Evolutionary conservation across 495 filamentous ascomycete genomes (phyloP).

Genomic region (Oidiodendron maius): DNA sequence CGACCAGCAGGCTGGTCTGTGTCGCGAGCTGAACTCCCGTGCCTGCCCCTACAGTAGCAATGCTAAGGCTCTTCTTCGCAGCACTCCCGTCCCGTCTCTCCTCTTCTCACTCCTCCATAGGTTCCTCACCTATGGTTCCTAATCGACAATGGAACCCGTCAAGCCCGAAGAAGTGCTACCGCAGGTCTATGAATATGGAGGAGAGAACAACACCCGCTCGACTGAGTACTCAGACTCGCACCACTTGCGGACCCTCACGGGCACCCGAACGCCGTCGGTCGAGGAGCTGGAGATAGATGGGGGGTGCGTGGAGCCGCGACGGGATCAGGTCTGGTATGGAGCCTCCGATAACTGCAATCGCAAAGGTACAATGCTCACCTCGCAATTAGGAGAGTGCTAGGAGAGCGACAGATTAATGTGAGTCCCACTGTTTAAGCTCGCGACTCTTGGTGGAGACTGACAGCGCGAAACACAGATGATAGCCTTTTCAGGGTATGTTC

Average conservation of each 20-base stretch:
- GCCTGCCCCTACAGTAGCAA: too few species aligned
- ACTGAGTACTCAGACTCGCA: slow-evolving; percentile 5
- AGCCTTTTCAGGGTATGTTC: slow-evolving; percentile 32
- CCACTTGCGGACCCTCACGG: not conserved
- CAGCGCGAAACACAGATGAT: slow-evolving; percentile 25
- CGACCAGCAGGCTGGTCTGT: too few species aligned
- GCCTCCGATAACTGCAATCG: not conserved
- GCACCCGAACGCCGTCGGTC: slow-evolving; percentile 9
- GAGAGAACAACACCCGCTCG: slow-evolving; percentile 1
- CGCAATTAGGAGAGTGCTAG: slow-evolving; percentile 25
- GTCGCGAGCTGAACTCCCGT: too few species aligned
- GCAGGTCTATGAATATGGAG: slow-evolving; percentile 16
- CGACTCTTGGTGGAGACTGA: not conserved
- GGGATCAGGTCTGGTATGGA: slow-evolving; percentile 28
- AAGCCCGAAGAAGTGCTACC: slow-evolving; percentile 27
- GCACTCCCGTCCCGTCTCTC: too few species aligned
- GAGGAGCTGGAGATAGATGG: slow-evolving; percentile 23
- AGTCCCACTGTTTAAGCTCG: not conserved
- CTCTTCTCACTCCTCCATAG: too few species aligned
- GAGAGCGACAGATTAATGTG: slow-evolving; percentile 34
- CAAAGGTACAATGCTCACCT: not conserved
- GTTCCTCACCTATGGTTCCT: too few species aligned
- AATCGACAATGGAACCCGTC: slow-evolving; percentile 32
- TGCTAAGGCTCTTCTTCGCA: too few species aligned
- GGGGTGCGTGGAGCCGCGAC: slow-evolving; percentile 23